Evolutionary conservation across 371 early-diverging fungal species (phyloP).

Genomic region (Mortierella polycephala): DNA sequence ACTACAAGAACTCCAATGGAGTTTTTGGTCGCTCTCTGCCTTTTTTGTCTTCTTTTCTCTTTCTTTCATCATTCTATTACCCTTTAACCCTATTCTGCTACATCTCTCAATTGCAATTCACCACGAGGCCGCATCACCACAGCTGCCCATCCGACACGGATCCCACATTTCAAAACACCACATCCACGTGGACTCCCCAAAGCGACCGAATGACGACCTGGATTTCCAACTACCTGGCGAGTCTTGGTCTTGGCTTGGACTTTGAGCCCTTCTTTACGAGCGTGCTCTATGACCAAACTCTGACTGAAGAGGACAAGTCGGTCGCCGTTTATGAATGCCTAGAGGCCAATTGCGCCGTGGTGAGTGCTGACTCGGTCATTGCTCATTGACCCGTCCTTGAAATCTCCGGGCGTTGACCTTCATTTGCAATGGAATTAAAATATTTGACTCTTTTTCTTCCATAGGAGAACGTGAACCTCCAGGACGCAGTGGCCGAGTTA

Average conservation of each 20-base stretch:
- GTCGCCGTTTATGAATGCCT: conserved; percentile 42
- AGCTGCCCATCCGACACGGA: background rate
- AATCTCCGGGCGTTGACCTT: background rate
- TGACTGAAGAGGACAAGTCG: conserved; percentile 50
- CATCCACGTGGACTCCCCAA: background rate
- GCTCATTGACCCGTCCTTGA: background rate
- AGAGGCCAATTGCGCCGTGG: conserved; percentile 34
- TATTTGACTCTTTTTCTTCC: background rate
- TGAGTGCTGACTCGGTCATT: conserved; percentile 5
- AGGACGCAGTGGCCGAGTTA: conserved; percentile 45
- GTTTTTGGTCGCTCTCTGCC: no score
- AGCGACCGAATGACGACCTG: conserved; percentile 38
- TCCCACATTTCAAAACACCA: background rate
- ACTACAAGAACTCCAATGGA: no score
- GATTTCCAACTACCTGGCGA: conserved; percentile 47
- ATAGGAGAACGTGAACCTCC: conserved; percentile 47
- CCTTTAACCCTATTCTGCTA: no score
- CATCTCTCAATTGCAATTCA: no score
- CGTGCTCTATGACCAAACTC: conserved; percentile 37
- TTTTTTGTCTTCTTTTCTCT: no score
- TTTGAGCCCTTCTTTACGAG: conserved; percentile 40
- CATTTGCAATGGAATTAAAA: background rate
- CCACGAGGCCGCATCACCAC: no score
- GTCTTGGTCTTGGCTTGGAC: conserved; percentile 38
- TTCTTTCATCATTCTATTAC: no score